These are phyloP conservation scores for Candida quercuum DNA, from an alignment of 805 yeast species.

Conservation along the genomic window DNA sequence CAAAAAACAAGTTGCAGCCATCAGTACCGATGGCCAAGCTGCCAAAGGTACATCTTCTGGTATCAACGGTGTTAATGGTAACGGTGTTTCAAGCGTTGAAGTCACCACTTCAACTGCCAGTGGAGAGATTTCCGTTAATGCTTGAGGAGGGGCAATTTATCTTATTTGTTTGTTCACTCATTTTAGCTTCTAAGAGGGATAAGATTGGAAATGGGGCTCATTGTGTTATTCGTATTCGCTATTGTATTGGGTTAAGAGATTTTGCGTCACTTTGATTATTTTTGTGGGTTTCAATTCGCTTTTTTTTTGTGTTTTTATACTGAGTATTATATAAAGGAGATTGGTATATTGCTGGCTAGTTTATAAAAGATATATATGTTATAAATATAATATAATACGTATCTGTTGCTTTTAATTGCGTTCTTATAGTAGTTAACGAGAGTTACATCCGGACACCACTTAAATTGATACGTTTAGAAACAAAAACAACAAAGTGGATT, in stretches of 20 bases:
- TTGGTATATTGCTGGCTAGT: neutral
- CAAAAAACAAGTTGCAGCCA: neutral
- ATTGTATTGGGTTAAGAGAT: neutral
- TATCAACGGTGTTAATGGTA: neutral
- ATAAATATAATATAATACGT: neutral
- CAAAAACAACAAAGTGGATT: neutral
- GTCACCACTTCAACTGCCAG: neutral
- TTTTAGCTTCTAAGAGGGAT: neutral
- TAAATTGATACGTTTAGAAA: neutral
- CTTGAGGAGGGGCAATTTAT: neutral
- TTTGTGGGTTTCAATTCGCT: slow-evolving; percentile 1
- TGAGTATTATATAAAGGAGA: no score
- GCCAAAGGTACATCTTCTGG: slow-evolving; percentile 2
- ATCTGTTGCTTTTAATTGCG: no score
- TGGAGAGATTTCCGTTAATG: slow-evolving; percentile 3
- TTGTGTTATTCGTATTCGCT: neutral
- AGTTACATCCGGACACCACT: no score
- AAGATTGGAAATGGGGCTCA: neutral
- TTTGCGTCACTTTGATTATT: neutral
- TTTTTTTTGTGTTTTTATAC: no score
- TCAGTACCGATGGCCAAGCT: neutral
- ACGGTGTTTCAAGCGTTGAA: neutral
- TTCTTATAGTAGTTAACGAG: no score
- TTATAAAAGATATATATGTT: neutral
- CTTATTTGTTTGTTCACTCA: neutral